Percentiles rank a stretch among this genome's conserved stretches.
Evolutionary conservation across 2,329 filamentous ascomycete genomes (phyloP).

Genomic region (Fusarium nelsonii): DNA sequence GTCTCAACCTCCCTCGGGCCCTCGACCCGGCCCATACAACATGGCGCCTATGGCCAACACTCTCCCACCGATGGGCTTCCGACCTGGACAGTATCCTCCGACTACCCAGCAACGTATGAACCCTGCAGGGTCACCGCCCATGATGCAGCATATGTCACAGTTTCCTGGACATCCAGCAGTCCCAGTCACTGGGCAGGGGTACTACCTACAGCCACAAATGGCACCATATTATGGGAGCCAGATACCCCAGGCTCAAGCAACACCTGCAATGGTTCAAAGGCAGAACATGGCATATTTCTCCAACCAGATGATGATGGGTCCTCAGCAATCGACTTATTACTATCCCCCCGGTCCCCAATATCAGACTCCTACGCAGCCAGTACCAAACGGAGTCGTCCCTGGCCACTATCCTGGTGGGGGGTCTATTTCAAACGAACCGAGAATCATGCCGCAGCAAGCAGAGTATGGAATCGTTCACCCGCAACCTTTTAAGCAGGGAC

Average conservation of each 20-base stretch:
- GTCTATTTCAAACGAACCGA: conserved; percentile 45
- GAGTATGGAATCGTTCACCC: conserved; percentile 19
- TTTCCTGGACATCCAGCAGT: conserved; percentile 57
- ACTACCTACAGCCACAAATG: conserved; percentile 61
- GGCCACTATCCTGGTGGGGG: conserved; percentile 53
- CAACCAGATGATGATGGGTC: conserved; percentile 58
- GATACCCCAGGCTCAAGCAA: conserved; percentile 54
- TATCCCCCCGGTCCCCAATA: conserved; percentile 58
- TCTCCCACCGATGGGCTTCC: conserved; percentile 58
- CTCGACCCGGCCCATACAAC: conserved; percentile 57
- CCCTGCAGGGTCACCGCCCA: conserved; percentile 53
- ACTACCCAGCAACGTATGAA: conserved; percentile 53
- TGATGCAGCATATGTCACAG: conserved; percentile 57
- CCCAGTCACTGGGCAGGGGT: conserved; percentile 57
- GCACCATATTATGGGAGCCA: conserved; percentile 60
- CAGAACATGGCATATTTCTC: conserved; percentile 60
- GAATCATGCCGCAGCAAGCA: conserved; percentile 35
- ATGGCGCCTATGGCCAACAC: conserved; percentile 61
- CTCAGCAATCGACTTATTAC: conserved; percentile 59
- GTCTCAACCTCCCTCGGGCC: conserved; percentile 45
- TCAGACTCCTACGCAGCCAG: conserved; percentile 47
- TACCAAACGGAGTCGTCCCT: conserved; percentile 52
- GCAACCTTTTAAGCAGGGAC: conserved; percentile 38
- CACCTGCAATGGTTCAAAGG: conserved; percentile 53
- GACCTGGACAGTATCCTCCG: conserved; percentile 54